phyloP scores from a whole-genome alignment of 352 stramenopile genomes.

The Pelagophyceae sp. region DNA sequence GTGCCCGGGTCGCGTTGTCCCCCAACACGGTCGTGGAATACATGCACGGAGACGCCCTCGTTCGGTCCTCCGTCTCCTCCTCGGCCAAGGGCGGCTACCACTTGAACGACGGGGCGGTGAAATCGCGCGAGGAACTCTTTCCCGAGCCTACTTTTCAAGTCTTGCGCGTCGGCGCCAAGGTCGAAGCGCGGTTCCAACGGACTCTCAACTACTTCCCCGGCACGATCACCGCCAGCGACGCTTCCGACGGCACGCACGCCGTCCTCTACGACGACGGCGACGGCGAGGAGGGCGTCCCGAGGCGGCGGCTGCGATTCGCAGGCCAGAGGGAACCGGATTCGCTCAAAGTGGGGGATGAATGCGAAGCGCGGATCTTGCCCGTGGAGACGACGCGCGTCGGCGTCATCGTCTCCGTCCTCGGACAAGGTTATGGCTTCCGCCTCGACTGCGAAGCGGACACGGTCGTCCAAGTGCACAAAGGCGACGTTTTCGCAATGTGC shows the following conservation, averaged over 20 bases:
- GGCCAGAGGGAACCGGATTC: not conserved
- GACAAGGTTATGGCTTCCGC: not conserved
- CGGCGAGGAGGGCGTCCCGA: not conserved
- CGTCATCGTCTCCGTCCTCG: not conserved
- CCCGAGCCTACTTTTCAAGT: not conserved
- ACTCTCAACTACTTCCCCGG: not conserved
- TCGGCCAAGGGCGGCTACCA: not conserved
- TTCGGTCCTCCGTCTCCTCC: not conserved
- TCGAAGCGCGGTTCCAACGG: not conserved
- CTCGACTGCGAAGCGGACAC: not conserved
- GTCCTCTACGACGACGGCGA: constrained; percentile 11
- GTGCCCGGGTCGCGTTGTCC: too few relatives aligned
- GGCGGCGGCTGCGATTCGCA: not conserved
- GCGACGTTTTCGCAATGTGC: not conserved
- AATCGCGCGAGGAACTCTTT: not conserved
- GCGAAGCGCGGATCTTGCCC: too few relatives aligned
- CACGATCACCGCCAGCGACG: not conserved
- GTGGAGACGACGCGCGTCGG: not conserved
- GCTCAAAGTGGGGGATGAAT: too few relatives aligned
- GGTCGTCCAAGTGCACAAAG: not conserved
- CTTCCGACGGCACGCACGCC: not conserved
- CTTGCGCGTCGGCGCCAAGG: not conserved
- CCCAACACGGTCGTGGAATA: too few relatives aligned
- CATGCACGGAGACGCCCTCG: not conserved
- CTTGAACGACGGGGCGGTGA: not conserved